These are phyloP conservation scores for Neocatenulostroma microsporum DNA, from an alignment of 2,329 filamentous ascomycete species.

Conservation along the genomic window DNA sequence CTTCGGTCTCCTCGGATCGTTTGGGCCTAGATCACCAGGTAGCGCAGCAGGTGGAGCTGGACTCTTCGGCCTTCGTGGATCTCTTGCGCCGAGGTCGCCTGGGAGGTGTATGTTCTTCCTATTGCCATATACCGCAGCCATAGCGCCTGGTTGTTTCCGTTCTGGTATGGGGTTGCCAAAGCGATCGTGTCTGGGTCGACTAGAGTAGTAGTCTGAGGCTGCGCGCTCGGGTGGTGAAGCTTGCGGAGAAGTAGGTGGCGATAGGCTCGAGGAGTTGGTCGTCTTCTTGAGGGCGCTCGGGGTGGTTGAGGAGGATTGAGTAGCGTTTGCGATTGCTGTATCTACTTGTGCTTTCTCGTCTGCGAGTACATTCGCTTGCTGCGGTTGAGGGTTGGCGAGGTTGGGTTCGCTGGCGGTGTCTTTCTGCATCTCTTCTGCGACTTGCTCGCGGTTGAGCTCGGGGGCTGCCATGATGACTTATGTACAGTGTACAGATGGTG, in stretches of 20 bases:
- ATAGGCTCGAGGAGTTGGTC: slow-evolving; percentile 7
- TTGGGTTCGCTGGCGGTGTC: not conserved
- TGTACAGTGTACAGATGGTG: no score
- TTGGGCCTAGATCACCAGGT: slow-evolving; percentile 27
- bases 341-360: slow-evolving; percentile 8
- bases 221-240: slow-evolving; percentile 18
- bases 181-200: slow-evolving; percentile 21
- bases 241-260: slow-evolving; percentile 20
- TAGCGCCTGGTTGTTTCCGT: slow-evolving; percentile 19
- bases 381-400: slow-evolving; percentile 3
- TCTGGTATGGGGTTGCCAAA: slow-evolving; percentile 26
- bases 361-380: slow-evolving; percentile 7
- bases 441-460: no score
- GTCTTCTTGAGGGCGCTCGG: not conserved
- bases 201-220: slow-evolving; percentile 21
- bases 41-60: slow-evolving; percentile 20
- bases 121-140: slow-evolving; percentile 25
- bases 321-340: no score
- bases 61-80: slow-evolving; percentile 27
- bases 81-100: slow-evolving; percentile 30
- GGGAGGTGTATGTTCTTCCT: slow-evolving; percentile 25
- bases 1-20: slow-evolving; percentile 21
- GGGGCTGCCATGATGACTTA: no score
- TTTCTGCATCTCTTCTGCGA: not conserved
- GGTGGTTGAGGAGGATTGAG: no score